phyloP scores from a whole-genome alignment of 2,329 filamentous ascomycete genomes.

The Scedosporium aurantiacum region DNA sequence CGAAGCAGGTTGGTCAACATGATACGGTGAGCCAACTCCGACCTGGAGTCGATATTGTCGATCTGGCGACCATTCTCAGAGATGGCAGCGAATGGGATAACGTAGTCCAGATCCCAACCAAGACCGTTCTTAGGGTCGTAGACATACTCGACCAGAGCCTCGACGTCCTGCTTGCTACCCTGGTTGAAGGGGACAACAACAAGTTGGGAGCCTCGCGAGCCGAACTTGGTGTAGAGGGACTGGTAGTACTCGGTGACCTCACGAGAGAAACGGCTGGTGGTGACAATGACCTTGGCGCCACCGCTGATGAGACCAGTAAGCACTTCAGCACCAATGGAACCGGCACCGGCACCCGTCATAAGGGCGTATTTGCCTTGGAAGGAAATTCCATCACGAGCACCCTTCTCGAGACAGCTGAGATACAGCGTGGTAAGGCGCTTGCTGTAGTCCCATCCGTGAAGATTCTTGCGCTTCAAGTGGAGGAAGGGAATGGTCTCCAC shows the following conservation, averaged over 20 bases:
- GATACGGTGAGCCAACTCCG: slow-evolving; percentile 94
- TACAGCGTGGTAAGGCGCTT: slow-evolving; percentile 95
- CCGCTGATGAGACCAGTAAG: slow-evolving; percentile 92
- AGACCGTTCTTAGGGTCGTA: slow-evolving; percentile 94
- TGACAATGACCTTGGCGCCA: slow-evolving; percentile 93
- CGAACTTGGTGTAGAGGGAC: slow-evolving; percentile 92
- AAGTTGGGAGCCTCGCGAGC: slow-evolving; percentile 86
- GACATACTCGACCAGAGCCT: slow-evolving; percentile 89
- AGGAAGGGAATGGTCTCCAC: slow-evolving; percentile 96
- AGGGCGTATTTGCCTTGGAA: slow-evolving; percentile 93
- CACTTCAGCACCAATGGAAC: slow-evolving; percentile 95
- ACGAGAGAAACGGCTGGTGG: slow-evolving; percentile 90
- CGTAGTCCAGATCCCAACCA: slow-evolving; percentile 94
- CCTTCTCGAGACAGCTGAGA: slow-evolving; percentile 81
- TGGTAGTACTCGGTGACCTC: slow-evolving; percentile 99
- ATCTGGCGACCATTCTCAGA: slow-evolving; percentile 97
- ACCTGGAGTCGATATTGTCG: slow-evolving; percentile 91
- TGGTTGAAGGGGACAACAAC: slow-evolving; percentile 99
- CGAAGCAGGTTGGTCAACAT: slow-evolving; percentile 97
- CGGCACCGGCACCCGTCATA: slow-evolving; percentile 96
- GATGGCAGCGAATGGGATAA: slow-evolving; percentile 94
- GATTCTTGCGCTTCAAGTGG: slow-evolving; percentile 86
- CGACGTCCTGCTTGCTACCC: slow-evolving; percentile 94
- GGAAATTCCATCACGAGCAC: slow-evolving; percentile 75
- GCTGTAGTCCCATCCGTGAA: slow-evolving; percentile 97